Evolutionary conservation across 2,329 filamentous ascomycete genomes (phyloP), one percentile per base, ranked within the genome.

Genomic region (Fusarium protoensiforme): DNA sequence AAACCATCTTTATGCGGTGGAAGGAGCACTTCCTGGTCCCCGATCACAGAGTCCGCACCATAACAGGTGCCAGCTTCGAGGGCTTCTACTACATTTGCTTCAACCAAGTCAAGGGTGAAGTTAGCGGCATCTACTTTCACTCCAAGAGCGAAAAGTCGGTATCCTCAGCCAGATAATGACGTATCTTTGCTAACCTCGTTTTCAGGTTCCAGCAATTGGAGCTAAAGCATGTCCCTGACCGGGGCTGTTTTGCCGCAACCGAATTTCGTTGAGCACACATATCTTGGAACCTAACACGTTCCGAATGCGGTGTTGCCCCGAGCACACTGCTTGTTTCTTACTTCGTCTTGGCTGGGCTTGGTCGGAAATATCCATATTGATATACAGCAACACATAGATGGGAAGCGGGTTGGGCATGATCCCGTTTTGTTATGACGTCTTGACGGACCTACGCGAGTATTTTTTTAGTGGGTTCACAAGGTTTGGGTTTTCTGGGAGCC

Each of bases 71-170:
- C 9, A 98, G 96, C 79, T 99, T 98, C 69, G 96, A 99, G 80
- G 96, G 96, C 0, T 99, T 99, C 81, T 99, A 98, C 82, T 99
- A 99, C 80, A 98, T 99, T 75, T 98, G 95, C 85, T 98, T 98
- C 85, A 98, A 98, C 82, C 96, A 98, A 83, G 86, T 94, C 57
- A 90, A 92, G 72, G 96, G 96, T 9, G 92, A 89, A 72, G 93
- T 99, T 43, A 95, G 91, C 79, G 96, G 96, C 20, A 98, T 98
- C 67, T 99, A 99, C 84, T 99, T 98, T 82, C 96, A 99, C 84
- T 93, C 94, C 14, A 98, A 97, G 85, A 98, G 95, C 84, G 96
- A 98, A 85, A 98, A 96, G 94, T 98, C 84, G 84, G 93, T 89
- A 22, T 33, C 57, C 16, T 29, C 38, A 41, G 27, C 31, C 7